Conservation (phyloP, 2,329 filamentous ascomycete species). For the Colletotrichum sp. region DNA sequence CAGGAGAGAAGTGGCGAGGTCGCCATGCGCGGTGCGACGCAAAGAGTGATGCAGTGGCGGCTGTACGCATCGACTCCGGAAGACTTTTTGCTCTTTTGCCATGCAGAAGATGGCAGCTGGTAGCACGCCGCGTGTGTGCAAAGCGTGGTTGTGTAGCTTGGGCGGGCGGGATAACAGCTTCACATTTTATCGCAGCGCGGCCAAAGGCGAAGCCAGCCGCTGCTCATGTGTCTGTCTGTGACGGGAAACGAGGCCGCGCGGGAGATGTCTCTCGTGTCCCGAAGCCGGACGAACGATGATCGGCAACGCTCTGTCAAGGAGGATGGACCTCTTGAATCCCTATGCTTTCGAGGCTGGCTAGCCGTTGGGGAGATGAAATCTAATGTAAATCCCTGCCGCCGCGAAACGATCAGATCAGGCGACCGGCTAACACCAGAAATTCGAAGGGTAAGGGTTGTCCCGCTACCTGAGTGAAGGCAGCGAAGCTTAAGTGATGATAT, state of each 20-base stretch:
- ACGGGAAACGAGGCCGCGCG: not conserved
- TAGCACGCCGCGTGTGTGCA: slow-evolving; percentile 37
- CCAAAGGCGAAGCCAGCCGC: slow-evolving; percentile 24
- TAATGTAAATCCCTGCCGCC: not conserved
- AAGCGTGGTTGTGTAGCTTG: slow-evolving; percentile 21
- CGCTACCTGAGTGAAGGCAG: not conserved
- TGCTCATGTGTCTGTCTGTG: not conserved
- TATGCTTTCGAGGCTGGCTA: not conserved
- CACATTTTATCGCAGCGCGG: not conserved
- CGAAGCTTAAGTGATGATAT: not conserved
- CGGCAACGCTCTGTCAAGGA: not conserved
- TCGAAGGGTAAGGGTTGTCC: not conserved
- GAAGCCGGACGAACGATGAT: not conserved
- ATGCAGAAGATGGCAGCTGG: slow-evolving; percentile 28
- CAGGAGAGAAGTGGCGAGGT: slow-evolving; percentile 28
- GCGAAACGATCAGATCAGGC: not conserved
- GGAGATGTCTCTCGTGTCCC: not conserved
- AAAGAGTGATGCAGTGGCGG: slow-evolving; percentile 28
- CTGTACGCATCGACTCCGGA: slow-evolving; percentile 41
- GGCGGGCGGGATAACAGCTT: slow-evolving; percentile 1
- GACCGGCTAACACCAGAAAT: not conserved
- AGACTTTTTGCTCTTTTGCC: slow-evolving; percentile 29
- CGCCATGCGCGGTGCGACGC: slow-evolving; percentile 25
- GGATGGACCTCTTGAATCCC: not conserved
- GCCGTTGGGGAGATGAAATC: not conserved